Evolutionary conservation across 768 basidiomycete species (phyloP), one percentile per base, ranked within the genome.

Genomic region (Mycena rosella): DNA sequence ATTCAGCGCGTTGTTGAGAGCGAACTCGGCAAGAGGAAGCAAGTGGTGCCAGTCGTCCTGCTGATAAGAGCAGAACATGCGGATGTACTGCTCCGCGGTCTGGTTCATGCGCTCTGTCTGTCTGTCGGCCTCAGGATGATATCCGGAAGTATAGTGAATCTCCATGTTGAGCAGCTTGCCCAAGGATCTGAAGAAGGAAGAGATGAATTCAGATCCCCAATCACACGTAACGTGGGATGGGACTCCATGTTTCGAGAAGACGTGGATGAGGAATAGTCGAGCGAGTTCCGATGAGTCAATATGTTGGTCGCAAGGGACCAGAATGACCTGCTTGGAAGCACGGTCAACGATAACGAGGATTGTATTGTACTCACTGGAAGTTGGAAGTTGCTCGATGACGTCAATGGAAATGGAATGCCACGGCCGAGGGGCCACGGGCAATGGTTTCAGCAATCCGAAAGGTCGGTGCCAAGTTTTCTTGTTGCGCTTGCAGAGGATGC

Each of bases 371-470:
- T 77, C 77, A 54, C 24, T 9, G 9, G 48, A 49, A 5, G 26
- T 1, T 3, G 48, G 48, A 18, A 49, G 48, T 15, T 49, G 79
- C 71, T 76, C 79, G 15, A 85, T 80, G 67, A 82, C 81, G 55
- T 84, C 82, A 78, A 84, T 83, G 0, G 76, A 76, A 30, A 85
- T 78, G 3, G 78, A 75, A 32, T 73, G 60, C 81, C 82, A 84
- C 10, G 80, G 83, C 10, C 71, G 70, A 1, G 66, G 20, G 2
- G 81, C 81, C 26, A 80, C 38, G 9, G 14, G 38, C 3, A 38
- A 14, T 3, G 38, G 38, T 14, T 38, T 38, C 38, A 38, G 14
- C 3, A 38, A 15, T 14, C 38, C 38, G 15, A 10, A 38, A 15
- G 38, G 38, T 10, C 14, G 7, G 15, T 38, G 38, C n/a, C 38